A percentile compares a stretch with the other conserved stretches of the same genome.
Evolutionary conservation across 208 protist species (phyloP).

Genomic region (Wallacemonas sp.): DNA sequence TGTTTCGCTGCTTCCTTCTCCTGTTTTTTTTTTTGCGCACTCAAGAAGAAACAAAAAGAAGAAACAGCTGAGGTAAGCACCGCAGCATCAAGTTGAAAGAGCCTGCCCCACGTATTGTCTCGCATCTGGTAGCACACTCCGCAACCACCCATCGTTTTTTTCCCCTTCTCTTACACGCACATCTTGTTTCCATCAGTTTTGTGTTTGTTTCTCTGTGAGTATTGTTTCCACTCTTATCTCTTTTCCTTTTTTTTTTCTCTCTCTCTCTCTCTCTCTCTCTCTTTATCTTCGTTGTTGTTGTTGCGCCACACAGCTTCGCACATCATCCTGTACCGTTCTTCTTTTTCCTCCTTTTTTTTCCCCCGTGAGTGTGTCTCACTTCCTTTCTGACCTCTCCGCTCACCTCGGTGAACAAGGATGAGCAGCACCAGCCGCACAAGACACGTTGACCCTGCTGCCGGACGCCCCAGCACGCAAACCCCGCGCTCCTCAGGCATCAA

Average conservation of each 20-base stretch:
- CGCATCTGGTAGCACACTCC: no score
- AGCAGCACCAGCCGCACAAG: not conserved
- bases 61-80: no score
- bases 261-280: conserved; percentile 5
- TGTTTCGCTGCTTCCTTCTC: no score
- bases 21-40: no score
- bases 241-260: conserved; percentile 19
- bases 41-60: no score
- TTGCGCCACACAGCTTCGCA: not conserved
- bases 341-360: no score
- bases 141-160: conserved; percentile 14
- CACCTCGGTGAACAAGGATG: no score
- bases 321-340: no score
- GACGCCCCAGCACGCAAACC: conserved; percentile 14
- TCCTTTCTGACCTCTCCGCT: no score
- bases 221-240: conserved; percentile 16
- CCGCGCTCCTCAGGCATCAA: conserved; percentile 12
- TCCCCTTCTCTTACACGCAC: conserved; percentile 13
- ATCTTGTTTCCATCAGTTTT: conserved; percentile 2
- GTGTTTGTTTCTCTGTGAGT: conserved; percentile 14
- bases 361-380: no score
- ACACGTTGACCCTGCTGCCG: not conserved
- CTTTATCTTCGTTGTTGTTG: not conserved
- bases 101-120: no score
- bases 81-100: no score